A percentile compares a stretch with the other conserved stretches of the same genome.
phyloP scores from a whole-genome alignment of 352 stramenopile species.

The Pythium phragmiticola region DNA sequence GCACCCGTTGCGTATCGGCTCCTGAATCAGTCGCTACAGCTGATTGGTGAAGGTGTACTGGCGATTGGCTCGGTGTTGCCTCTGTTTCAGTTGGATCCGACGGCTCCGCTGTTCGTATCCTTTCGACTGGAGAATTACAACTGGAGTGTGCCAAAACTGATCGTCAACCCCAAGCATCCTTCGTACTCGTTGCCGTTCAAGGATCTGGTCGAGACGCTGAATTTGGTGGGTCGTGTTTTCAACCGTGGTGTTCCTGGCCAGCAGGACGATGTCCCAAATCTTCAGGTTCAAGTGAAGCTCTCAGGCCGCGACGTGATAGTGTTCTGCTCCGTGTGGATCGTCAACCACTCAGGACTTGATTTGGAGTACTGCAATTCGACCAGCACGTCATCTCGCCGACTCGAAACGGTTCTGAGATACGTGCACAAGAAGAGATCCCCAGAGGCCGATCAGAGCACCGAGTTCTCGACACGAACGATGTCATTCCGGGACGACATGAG shows the following conservation, averaged over 20 bases:
- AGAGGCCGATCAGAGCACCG: conserved; percentile 48
- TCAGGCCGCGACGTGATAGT: conserved; percentile 78
- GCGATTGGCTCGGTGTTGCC: conserved; percentile 78
- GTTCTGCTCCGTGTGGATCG: conserved; percentile 87
- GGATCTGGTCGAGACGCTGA: conserved; percentile 65
- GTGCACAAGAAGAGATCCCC: conserved; percentile 53
- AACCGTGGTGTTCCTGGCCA: conserved; percentile 64
- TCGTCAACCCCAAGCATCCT: conserved; percentile 74
- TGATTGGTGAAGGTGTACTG: conserved; percentile 85
- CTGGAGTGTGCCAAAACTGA: conserved; percentile 76
- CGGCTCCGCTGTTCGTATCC: conserved; percentile 68
- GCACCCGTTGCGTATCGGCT: conserved; percentile 82
- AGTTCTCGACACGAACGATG: conserved; percentile 62
- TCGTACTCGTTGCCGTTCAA: conserved; percentile 79
- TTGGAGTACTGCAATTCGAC: conserved; percentile 85
- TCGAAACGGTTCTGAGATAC: conserved; percentile 75
- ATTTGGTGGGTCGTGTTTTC: conserved; percentile 69
- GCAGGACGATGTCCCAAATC: conserved; percentile 74
- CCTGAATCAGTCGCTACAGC: conserved; percentile 77
- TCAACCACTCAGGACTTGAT: conserved; percentile 84
- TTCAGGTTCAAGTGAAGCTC: conserved; percentile 84
- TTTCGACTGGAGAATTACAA: conserved; percentile 89
- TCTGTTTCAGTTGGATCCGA: conserved; percentile 79
- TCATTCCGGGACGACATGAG: conserved; percentile 53
- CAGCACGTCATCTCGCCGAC: conserved; percentile 61